A percentile compares a stretch with the other conserved stretches of the same genome.
Conservation (phyloP, 2,329 filamentous ascomycete species). For the Sarocladium strictum region DNA sequence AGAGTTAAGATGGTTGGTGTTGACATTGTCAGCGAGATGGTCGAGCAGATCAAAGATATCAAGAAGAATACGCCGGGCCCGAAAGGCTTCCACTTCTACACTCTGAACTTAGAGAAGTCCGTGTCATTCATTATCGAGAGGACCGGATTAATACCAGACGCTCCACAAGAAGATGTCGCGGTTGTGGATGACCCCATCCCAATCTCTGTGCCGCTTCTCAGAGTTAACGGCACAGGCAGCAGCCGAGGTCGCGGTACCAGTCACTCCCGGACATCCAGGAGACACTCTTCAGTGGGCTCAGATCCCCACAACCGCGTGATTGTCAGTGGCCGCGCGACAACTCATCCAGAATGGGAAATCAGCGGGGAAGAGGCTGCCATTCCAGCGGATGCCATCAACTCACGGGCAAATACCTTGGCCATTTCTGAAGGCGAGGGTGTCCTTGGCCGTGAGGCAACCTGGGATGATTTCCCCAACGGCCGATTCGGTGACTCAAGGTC, state of each 20-base stretch:
- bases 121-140: constrained; percentile 89
- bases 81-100: constrained; percentile 94
- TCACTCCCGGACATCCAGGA: constrained; percentile 40
- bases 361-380: constrained; percentile 71
- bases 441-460: constrained; percentile 88
- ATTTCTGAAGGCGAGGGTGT: constrained; percentile 92
- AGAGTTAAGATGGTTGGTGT: constrained; percentile 75
- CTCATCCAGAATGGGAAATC: constrained; percentile 61
- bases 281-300: constrained; percentile 74
- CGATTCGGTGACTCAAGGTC: constrained; percentile 91
- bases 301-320: constrained; percentile 86
- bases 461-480: constrained; percentile 97
- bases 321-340: constrained; percentile 57
- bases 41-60: constrained; percentile 68
- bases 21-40: constrained; percentile 76
- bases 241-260: constrained; percentile 17
- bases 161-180: constrained; percentile 45
- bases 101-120: constrained; percentile 90
- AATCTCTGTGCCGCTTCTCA: constrained; percentile 21
- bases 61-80: constrained; percentile 52
- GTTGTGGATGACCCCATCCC: constrained; percentile 38
- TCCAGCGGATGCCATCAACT: constrained; percentile 68
- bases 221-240: constrained; percentile 41
- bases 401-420: constrained; percentile 76
- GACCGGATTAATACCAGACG: constrained; percentile 71